Evolutionary conservation across 768 basidiomycete species (phyloP).

Genomic region (Chalciporus sphaerocephalus): DNA sequence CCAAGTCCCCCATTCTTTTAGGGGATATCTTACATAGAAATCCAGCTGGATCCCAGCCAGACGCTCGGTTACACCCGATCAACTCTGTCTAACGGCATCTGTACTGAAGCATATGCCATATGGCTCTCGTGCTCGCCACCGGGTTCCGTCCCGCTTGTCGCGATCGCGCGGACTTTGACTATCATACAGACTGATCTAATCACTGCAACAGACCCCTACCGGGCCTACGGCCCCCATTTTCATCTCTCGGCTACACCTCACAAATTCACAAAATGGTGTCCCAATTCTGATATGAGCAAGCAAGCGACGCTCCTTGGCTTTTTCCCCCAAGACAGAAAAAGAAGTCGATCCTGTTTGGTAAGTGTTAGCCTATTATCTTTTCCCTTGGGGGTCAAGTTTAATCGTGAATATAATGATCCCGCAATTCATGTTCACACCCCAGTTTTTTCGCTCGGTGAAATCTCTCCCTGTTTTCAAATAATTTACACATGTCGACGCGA

Average conservation of each 20-base stretch:
- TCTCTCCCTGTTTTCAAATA: conserved; percentile 3
- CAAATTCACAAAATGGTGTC: conserved; percentile 7
- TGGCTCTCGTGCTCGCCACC: conserved; percentile 21
- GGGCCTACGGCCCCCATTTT: conserved; percentile 17
- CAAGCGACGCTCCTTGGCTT: conserved; percentile 8
- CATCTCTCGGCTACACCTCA: conserved; percentile 12
- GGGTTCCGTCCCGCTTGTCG: conserved; percentile 27
- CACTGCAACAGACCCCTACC: conserved; percentile 12
- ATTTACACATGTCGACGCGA: conserved; percentile 23
- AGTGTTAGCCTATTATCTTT: conserved; percentile 17
- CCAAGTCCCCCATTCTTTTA: conserved; percentile 13
- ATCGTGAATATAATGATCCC: conserved; percentile 17
- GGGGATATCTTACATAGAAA: conserved; percentile 14
- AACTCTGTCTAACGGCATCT: conserved; percentile 24
- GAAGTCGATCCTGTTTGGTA: conserved; percentile 22
- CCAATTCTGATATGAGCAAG: conserved; percentile 1
- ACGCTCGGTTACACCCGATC: conserved; percentile 26
- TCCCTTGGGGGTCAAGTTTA: conserved; percentile 17
- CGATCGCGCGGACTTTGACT: conserved; percentile 25
- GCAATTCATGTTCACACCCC: conserved; percentile 21
- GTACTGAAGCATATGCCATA: conserved; percentile 25
- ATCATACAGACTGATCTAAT: conserved; percentile 23
- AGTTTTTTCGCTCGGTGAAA: conserved; percentile 6
- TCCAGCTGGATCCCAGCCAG: background rate
- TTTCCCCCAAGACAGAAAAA: conserved; percentile 12